Percentiles rank a stretch among this genome's conserved stretches.
Evolutionary conservation across 768 basidiomycete genomes (phyloP).

Genomic region (Mycena galericulata): DNA sequence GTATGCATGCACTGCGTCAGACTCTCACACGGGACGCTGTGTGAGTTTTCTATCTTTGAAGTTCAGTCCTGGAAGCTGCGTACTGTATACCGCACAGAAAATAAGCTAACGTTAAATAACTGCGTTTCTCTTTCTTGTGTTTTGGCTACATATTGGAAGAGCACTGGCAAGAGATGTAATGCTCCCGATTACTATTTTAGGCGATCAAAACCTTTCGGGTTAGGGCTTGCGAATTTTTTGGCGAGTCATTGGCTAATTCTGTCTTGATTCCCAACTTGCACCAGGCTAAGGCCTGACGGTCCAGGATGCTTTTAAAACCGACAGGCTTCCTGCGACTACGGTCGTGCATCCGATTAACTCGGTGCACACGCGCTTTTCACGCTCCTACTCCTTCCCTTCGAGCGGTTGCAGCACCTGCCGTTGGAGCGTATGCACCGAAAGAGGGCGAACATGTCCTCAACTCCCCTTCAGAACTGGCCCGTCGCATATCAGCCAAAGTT

Average conservation of each 20-base stretch:
- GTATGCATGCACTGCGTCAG: too few species aligned
- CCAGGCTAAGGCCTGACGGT: slow-evolving; percentile 16
- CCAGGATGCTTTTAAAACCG: slow-evolving; percentile 28
- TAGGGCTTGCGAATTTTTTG: too few species aligned
- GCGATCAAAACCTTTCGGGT: too few species aligned
- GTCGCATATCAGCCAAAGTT: slow-evolving; percentile 93
- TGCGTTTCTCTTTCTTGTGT: too few species aligned
- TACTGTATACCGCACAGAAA: too few species aligned
- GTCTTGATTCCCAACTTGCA: background rate
- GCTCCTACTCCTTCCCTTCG: slow-evolving; percentile 64
- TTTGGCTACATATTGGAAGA: too few species aligned
- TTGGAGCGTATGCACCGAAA: slow-evolving; percentile 74
- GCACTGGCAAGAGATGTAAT: too few species aligned
- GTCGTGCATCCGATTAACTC: slow-evolving; percentile 50
- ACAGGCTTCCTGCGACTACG: slow-evolving; percentile 54
- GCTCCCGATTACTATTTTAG: too few species aligned
- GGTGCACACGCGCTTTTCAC: slow-evolving; percentile 64
- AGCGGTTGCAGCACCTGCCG: slow-evolving; percentile 81
- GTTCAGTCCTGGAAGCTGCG: too few species aligned
- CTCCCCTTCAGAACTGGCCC: slow-evolving; percentile 94
- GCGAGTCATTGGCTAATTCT: background rate
- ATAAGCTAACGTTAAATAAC: too few species aligned
- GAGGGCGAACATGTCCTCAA: slow-evolving; percentile 85
- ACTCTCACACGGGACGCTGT: too few species aligned
- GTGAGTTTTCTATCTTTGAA: too few species aligned